These are phyloP conservation scores for Theobroma cacao DNA, from an alignment of 345 rosid species.

Conservation along the genomic window DNA sequence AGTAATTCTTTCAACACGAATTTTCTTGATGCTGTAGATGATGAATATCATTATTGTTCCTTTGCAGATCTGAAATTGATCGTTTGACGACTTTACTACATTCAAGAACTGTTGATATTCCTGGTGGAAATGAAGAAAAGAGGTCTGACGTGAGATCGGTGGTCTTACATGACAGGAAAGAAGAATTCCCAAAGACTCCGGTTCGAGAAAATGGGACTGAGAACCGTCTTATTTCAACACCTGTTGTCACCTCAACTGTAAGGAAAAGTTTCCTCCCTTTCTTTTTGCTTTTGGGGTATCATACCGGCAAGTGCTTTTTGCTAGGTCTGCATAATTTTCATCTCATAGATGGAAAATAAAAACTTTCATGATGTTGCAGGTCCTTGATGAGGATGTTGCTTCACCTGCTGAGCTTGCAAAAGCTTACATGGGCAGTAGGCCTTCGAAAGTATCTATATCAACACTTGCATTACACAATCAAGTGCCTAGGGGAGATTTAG, in stretches of 20 bases:
- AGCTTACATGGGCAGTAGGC: conserved; percentile 90
- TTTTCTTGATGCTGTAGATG: neutral
- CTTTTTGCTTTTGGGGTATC: neutral
- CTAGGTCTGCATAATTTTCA: neutral
- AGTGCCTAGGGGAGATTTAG: conserved; percentile 45
- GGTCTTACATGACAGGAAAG: conserved; percentile 33
- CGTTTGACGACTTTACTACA: conserved; percentile 67
- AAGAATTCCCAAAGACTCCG: conserved; percentile 26
- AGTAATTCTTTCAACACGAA: neutral
- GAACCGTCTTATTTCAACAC: conserved; percentile 36
- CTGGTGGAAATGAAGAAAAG: conserved; percentile 41
- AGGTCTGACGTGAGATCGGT: conserved; percentile 35
- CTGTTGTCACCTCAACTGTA: conserved; percentile 46
- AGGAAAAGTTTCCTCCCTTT: conserved; percentile 18
- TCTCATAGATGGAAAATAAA: neutral
- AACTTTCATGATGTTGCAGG: conserved; percentile 42
- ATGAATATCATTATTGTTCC: conserved; percentile 2
- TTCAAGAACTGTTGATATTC: conserved; percentile 48
- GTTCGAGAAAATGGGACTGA: conserved; percentile 39
- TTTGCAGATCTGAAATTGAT: conserved; percentile 80
- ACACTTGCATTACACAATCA: conserved; percentile 41
- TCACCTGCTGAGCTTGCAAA: conserved; percentile 97
- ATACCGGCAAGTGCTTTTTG: neutral
- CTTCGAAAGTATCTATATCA: conserved; percentile 67
- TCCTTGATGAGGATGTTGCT: conserved; percentile 59